Evolutionary conservation across 495 filamentous ascomycete species (phyloP), one percentile per base, ranked within the genome.

Genomic region (Neurospora intermedia): DNA sequence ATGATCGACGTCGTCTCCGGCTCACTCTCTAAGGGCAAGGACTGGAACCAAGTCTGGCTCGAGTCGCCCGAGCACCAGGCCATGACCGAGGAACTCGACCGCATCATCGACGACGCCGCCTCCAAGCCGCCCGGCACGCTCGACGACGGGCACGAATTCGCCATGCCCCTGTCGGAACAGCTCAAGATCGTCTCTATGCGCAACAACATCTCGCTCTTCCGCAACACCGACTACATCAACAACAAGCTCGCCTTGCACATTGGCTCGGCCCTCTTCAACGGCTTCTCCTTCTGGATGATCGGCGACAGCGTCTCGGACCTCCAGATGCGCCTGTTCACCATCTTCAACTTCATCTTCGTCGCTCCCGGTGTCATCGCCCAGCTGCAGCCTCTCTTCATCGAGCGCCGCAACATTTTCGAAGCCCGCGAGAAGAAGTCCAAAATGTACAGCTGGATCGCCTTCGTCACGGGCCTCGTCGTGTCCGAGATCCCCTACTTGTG

Each of bases 1-100:
- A 94, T 96, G 91, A 85, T 96, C 66, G 92, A 94, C 76, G 89
- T 92, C 45, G 93, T 94, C 77, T 92, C 91, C 69, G 91, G 91
- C 23, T 23, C 70, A 2, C 72, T 77, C 27, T 75, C 73, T 46
- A 74, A 88, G 20, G 87, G 90, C 66, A 87, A 89, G 70, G 92
- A 97, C 76, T 97, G 94, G 94, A 87, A 87, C 69, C 83, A 90
- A 69, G 85, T 89, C 31, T 97, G 94, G 94, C 87, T 88, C 62
- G 83, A 89, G 11, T 91, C 88, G 69, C 84, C 88, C 8, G 91
- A 96, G 78, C 87, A 87, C 74, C 77, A 85, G 69, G 85, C 77
- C 0, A 86, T 93, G 15, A 86, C 87, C 43, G 81, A 84, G 13
- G 90, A 94, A 76, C 86, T 95, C 20, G 87, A 86, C 35, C 82